Base-by-base conservation (phyloP, 2,329 filamentous ascomycete species). In the Pochonia chlamydosporia region DNA sequence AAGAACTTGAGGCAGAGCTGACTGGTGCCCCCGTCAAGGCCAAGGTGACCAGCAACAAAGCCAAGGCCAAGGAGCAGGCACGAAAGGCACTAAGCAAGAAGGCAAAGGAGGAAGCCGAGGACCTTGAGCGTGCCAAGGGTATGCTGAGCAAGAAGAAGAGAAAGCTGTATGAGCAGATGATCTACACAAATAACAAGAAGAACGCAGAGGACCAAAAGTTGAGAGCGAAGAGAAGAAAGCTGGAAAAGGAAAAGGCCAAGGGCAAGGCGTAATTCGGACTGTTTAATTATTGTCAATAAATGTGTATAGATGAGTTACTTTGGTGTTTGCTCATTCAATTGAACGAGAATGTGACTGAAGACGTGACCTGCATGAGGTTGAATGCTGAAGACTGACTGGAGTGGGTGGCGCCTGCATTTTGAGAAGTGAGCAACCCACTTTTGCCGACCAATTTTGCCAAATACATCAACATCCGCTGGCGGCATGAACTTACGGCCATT, bases 61-160 rank as follows among this genome's bases (percentile, higher is more conserved):
- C 72, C 49, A 81, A 82, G 67, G 73, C 76, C 28, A 85, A 85
- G 68, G 81, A 84, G 56, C 86, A 88, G 56, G 84, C 81, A 14
- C 79, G 75, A 56, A 86, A 87, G 62, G 81, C 81, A 58, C 73
- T 84, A 25, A 76, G 79, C 56, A 85, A 85, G 72, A 84, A 87
- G 69, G 79, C 82, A 30, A 79, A 82, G 50, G 77, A 83, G 60
- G 87, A 93, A 63, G 84, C 86, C 4, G 93, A 97, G 68, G 91
- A 97, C 59, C 69, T 95, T 49, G 90, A 96, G 68, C 79, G 92
- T 53, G 85, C 89, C 65, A 96, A 96, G 81, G 93, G 95, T 73
- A 99, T 99, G 93, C 84, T 97, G 75, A 88, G 87, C 68, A 88
- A 95, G 69, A 93, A 95, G 81, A 99, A 97, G 83, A 79, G 93